phyloP scores from a whole-genome alignment of 176 grass and related monocot genomes.

The Pontederia crassipes region DNA sequence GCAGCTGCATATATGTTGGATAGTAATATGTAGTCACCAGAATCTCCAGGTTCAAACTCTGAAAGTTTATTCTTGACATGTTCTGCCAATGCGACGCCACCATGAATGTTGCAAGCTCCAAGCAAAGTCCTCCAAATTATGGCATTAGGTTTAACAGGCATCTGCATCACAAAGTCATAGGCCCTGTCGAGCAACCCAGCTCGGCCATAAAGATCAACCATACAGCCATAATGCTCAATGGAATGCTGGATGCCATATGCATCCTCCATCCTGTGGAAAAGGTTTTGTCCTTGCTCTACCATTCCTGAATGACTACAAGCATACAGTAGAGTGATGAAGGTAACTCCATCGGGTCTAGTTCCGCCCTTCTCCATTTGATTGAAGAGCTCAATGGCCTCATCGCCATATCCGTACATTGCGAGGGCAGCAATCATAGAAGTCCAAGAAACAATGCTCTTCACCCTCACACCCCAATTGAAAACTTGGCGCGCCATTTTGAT shows the following conservation, averaged over 20 bases:
- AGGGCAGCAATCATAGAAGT: conserved; percentile 22
- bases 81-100: conserved; percentile 17
- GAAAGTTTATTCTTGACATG: conserved; percentile 12
- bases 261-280: conserved; percentile 11
- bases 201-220: conserved; percentile 25
- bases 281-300: conserved; percentile 8
- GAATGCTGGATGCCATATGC: conserved; percentile 11
- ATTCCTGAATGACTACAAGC: conserved; percentile 24
- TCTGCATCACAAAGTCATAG: conserved; percentile 17
- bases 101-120: conserved; percentile 22
- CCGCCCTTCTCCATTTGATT: conserved; percentile 17
- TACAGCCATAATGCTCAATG: conserved; percentile 23
- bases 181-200: conserved; percentile 18
- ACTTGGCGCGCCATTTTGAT: conserved; percentile 12
- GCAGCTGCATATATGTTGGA: conserved; percentile 21
- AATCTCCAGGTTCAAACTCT: conserved; percentile 12
- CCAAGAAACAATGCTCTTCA: conserved; percentile 18
- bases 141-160: conserved; percentile 21
- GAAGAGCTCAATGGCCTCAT: conserved; percentile 17
- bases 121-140: conserved; percentile 26
- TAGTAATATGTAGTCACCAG: conserved; percentile 14
- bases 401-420: conserved; percentile 19
- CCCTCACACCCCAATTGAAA: conserved; percentile 12
- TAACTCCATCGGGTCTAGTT: conserved; percentile 13
- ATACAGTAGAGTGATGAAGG: conserved; percentile 22